phyloP scores from a whole-genome alignment of 768 basidiomycete genomes.

The Boletus sensibilis region DNA sequence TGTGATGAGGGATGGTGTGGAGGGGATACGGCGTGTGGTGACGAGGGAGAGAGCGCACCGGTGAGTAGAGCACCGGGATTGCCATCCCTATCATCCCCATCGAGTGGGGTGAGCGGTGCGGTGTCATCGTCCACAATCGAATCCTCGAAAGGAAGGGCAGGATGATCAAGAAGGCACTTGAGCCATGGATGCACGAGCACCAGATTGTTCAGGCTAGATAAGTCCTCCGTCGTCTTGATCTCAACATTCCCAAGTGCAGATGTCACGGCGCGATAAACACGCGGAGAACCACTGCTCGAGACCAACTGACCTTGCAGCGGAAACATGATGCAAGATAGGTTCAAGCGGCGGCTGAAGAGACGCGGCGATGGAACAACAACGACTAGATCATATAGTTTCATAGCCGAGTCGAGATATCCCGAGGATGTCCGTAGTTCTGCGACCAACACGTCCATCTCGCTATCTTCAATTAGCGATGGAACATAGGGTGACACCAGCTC shows the following conservation, averaged over 20 bases:
- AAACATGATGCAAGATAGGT: neutral
- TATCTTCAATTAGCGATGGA: neutral
- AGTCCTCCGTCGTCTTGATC: neutral
- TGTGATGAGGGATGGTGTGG: neutral
- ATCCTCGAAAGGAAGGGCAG: no score
- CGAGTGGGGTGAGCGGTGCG: neutral
- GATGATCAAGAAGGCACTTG: neutral
- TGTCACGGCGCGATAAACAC: neutral
- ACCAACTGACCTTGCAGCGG: neutral
- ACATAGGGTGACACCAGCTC: neutral
- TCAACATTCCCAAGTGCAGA: neutral
- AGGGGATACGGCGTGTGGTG: neutral
- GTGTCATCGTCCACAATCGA: neutral
- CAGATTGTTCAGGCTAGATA: neutral
- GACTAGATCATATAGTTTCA: no score
- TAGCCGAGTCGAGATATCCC: no score
- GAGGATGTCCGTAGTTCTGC: no score
- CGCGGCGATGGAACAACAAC: no score
- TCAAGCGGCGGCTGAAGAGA: no score
- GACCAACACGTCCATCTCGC: neutral
- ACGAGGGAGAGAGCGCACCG: neutral
- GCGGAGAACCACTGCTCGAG: neutral
- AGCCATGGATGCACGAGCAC: neutral
- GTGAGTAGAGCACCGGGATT: neutral
- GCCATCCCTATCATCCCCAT: neutral